These are phyloP conservation scores for Trichoderma brevicompactum DNA, from an alignment of 2,329 filamentous ascomycete genomes.

Conservation along the genomic window DNA sequence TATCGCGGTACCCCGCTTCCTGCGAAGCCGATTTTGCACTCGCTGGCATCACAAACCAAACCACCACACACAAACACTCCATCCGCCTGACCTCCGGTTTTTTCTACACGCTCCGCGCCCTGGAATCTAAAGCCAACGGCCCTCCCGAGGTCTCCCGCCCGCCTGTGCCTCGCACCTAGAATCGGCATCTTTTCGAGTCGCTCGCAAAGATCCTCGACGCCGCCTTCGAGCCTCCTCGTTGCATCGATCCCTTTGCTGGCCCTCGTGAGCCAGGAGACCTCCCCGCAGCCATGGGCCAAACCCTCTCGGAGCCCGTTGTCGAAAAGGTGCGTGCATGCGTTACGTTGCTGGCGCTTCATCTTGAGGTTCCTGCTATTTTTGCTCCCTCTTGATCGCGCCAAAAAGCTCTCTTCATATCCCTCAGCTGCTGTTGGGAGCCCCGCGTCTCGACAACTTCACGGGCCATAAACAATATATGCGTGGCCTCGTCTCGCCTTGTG, in stretches of 20 bases:
- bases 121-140: conserved; percentile 22
- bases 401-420: conserved; percentile 21
- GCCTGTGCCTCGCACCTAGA: conserved; percentile 4
- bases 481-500: conserved; percentile 6
- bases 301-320: conserved; percentile 96
- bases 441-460: background rate
- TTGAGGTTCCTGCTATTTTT: conserved; percentile 21
- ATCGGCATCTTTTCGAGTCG: background rate
- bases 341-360: conserved; percentile 29
- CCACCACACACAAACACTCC: conserved; percentile 23
- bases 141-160: conserved; percentile 5
- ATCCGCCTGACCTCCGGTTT: conserved; percentile 16
- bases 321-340: conserved; percentile 79
- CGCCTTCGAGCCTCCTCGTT: conserved; percentile 9
- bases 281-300: conserved; percentile 82
- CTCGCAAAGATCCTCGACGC: background rate
- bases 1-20: conserved; percentile 30
- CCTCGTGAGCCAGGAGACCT: conserved; percentile 35
- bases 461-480: background rate
- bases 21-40: conserved; percentile 30
- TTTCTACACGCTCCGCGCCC: conserved; percentile 6
- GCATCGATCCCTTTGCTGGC: conserved; percentile 26
- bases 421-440: background rate
- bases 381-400: background rate
- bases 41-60: conserved; percentile 29